A percentile compares a stretch with the other conserved stretches of the same genome.
Conservation (phyloP, 139 green algal species). For the Ostreobium quekettii region DNA sequence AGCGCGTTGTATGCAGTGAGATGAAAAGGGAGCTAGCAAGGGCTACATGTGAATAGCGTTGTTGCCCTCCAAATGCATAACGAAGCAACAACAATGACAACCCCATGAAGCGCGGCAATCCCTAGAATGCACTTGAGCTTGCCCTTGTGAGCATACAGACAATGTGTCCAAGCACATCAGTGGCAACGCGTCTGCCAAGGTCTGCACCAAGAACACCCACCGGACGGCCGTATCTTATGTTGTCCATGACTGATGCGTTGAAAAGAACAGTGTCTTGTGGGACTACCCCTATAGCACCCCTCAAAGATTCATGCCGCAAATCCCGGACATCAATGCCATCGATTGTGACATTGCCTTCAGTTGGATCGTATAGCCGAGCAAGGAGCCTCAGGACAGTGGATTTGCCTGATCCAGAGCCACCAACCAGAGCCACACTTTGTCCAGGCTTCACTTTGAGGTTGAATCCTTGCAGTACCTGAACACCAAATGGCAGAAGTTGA, state of each 20-base stretch:
- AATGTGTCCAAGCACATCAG: background rate
- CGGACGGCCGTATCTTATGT: slow-evolving; percentile 41
- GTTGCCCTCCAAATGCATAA: too few species aligned
- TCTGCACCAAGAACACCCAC: slow-evolving; percentile 4
- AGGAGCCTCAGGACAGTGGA: slow-evolving; percentile 73
- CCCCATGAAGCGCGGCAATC: too few species aligned
- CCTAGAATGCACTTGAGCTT: background rate
- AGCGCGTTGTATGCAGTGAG: too few species aligned
- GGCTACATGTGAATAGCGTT: too few species aligned
- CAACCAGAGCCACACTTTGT: slow-evolving; percentile 79
- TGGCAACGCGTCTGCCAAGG: background rate
- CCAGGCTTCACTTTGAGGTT: slow-evolving; percentile 47
- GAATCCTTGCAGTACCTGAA: slow-evolving; percentile 41
- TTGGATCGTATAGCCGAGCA: slow-evolving; percentile 4
- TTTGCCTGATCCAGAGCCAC: slow-evolving; percentile 78
- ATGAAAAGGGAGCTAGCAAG: too few species aligned
- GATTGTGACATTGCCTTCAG: slow-evolving; percentile 27
- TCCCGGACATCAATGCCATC: slow-evolving; percentile 64
- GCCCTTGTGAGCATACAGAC: background rate
- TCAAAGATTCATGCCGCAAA: slow-evolving; percentile 41
- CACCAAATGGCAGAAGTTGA: too few species aligned
- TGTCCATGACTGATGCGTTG: slow-evolving; percentile 61
- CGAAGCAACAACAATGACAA: too few species aligned
- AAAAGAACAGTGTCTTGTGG: slow-evolving; percentile 73
- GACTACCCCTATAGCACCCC: slow-evolving; percentile 76